Base-by-base conservation (phyloP, 306 rosid species). In the Dryas drummondii region DNA sequence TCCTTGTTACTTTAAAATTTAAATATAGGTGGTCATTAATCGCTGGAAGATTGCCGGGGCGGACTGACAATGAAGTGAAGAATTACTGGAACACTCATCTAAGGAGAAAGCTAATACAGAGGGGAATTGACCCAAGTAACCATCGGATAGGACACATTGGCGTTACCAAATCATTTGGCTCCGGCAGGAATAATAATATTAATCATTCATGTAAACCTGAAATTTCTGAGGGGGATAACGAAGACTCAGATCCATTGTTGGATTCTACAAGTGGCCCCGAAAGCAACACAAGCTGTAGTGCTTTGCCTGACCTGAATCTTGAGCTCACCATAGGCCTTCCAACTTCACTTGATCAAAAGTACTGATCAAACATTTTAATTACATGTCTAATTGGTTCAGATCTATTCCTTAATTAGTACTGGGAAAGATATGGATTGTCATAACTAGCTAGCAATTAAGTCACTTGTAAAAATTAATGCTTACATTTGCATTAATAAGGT, bases 71-170 rank as follows among this genome's bases (percentile, higher is more conserved):
- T 5, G 96, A 90, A 80, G 89, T 90, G 6, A 90, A 90, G 72
- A 90, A 90, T 75, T 86, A 90, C 19, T 88, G 93, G 93, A 91
- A 91, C 77, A 91, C 97, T 2, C 97, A 87, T 80, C 75, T 91
- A 71, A 88, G 83, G 62, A 54, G 97, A 42, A 91, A 88, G 74
- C 90, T 91, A 61, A 81, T 87, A 16, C 83, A 85, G 77, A 87
- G 89, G 11, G 97, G 93, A 77, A 78, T 91, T 9, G 90, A 91
- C 73, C 96, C 96, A 0, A 91, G 85, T 68, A 88, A 89, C 11
- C 97, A 91, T 67, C 90, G 90, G 0, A 78, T 91, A n/a, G 85
- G 87, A 27, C 80, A 84, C 76, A 9, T 80, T 40, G 37, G 19
- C 1, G 5, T 42, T 48, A 3, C 75, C 60, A 52, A 2, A 63